Evolutionary conservation across 2,329 filamentous ascomycete genomes (phyloP).

Genomic region (Epichloe bromicola): DNA sequence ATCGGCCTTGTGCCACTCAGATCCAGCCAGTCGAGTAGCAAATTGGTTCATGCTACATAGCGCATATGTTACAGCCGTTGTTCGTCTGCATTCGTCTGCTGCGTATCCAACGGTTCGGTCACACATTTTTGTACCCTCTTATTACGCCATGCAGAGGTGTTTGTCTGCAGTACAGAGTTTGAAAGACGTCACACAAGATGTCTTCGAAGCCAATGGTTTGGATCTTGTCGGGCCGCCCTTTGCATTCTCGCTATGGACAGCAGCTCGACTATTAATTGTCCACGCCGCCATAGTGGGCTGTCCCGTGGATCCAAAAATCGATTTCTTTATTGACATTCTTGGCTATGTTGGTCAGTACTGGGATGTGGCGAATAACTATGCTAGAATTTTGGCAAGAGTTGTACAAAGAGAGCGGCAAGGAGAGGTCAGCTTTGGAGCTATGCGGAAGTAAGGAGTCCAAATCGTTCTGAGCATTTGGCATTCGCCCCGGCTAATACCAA

Average conservation of each 20-base stretch:
- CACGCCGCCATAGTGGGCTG: slow-evolving; percentile 26
- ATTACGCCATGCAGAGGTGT: slow-evolving; percentile 32
- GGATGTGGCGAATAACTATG: slow-evolving; percentile 30
- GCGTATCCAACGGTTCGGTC: slow-evolving; percentile 28
- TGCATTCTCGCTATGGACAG: slow-evolving; percentile 31
- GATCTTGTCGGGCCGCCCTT: slow-evolving; percentile 30
- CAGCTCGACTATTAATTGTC: slow-evolving; percentile 26
- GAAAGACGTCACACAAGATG: slow-evolving; percentile 29
- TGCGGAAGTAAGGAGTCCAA: slow-evolving; percentile 24
- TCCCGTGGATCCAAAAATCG: slow-evolving; percentile 25
- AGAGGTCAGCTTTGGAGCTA: slow-evolving; percentile 23
- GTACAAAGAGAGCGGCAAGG: slow-evolving; percentile 23
- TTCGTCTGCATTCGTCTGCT: slow-evolving; percentile 30
- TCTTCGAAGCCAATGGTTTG: slow-evolving; percentile 28
- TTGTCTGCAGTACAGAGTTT: slow-evolving; percentile 30
- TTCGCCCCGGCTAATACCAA: neutral
- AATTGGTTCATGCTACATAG: slow-evolving; percentile 35
- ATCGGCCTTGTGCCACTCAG: slow-evolving; percentile 30
- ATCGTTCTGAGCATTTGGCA: neutral
- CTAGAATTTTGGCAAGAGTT: slow-evolving; percentile 26
- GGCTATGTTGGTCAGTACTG: slow-evolving; percentile 28
- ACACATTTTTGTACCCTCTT: slow-evolving; percentile 28
- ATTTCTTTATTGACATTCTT: slow-evolving; percentile 31
- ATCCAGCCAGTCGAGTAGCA: slow-evolving; percentile 30
- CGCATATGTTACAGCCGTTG: slow-evolving; percentile 30